Percentiles rank a stretch among this genome's conserved stretches.
These are phyloP conservation scores for Pythium folliculosum DNA, from an alignment of 352 stramenopile species.

Conservation along the genomic window DNA sequence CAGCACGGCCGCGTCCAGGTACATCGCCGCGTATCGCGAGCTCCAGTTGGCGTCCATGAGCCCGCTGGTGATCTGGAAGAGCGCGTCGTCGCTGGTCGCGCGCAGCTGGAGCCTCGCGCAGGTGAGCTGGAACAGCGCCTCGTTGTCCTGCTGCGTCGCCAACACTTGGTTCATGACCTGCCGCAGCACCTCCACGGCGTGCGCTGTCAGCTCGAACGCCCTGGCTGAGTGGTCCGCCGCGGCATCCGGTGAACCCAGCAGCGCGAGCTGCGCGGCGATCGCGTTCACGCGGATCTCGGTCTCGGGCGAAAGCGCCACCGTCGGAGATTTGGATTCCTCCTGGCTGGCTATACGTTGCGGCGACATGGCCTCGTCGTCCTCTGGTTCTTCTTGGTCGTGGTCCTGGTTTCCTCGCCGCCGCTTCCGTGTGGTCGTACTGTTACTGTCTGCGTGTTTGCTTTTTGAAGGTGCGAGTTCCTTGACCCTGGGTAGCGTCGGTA, in stretches of 20 bases:
- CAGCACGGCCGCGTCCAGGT: conserved; percentile 54
- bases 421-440: not conserved
- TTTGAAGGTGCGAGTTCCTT: not conserved
- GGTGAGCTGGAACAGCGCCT: conserved; percentile 46
- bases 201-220: conserved; percentile 32
- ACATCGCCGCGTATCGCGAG: conserved; percentile 63
- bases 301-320: conserved; percentile 24
- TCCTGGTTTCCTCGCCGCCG: conserved; percentile 1
- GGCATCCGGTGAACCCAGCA: conserved; percentile 38
- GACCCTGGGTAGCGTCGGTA: not conserved
- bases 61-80: conserved; percentile 59
- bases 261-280: conserved; percentile 50
- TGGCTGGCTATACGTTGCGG: not conserved
- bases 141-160: conserved; percentile 55
- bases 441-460: not conserved
- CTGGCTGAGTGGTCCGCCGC: conserved; percentile 27
- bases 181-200: conserved; percentile 44
- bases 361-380: too few species aligned
- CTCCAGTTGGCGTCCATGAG: conserved; percentile 73
- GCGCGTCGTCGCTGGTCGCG: conserved; percentile 55
- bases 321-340: not conserved
- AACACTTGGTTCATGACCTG: conserved; percentile 66
- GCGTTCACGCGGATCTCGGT: conserved; percentile 41
- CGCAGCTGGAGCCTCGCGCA: conserved; percentile 52
- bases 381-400: not conserved